These are phyloP conservation scores for Ceratobasidium sp. DNA, from an alignment of 1,284 basidiomycete genomes.

Conservation along the genomic window DNA sequence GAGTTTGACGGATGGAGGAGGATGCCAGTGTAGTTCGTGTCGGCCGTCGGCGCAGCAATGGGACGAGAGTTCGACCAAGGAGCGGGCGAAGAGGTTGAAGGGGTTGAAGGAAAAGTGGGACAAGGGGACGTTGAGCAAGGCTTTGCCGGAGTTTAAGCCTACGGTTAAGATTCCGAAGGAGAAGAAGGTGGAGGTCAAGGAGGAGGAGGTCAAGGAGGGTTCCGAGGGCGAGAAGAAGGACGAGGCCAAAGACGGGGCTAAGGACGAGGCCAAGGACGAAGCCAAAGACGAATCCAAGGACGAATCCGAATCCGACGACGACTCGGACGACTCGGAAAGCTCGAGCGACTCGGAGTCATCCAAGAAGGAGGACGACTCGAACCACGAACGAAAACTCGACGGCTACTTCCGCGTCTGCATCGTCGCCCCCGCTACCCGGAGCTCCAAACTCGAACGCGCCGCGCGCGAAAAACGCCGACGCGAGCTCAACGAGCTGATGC, in stretches of 20 bases:
- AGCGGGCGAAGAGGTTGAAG: slow-evolving; percentile 12
- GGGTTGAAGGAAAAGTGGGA: slow-evolving; percentile 11
- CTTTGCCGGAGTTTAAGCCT: background rate
- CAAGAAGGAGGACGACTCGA: background rate
- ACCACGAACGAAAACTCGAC: slow-evolving; percentile 48
- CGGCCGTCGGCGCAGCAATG: slow-evolving; percentile 2
- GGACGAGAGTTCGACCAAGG: slow-evolving; percentile 20
- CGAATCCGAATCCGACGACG: background rate
- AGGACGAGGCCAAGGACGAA: background rate
- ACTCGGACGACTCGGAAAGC: background rate
- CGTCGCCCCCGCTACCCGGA: slow-evolving; percentile 76
- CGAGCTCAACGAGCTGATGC: slow-evolving; percentile 81
- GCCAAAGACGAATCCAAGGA: background rate
- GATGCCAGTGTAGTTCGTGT: slow-evolving; percentile 8
- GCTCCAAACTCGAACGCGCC: slow-evolving; percentile 67
- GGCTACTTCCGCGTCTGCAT: slow-evolving; percentile 79
- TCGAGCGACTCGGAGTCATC: background rate
- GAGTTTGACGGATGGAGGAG: background rate
- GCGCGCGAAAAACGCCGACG: slow-evolving; percentile 73
- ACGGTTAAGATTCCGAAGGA: background rate
- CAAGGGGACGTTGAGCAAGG: background rate
- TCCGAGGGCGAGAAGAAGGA: background rate
- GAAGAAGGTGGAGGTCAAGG: background rate
- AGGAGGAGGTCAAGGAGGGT: background rate
- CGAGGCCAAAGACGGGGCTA: background rate